phyloP scores from a whole-genome alignment of 208 protist species.

The Leptomonas seymouri region DNA sequence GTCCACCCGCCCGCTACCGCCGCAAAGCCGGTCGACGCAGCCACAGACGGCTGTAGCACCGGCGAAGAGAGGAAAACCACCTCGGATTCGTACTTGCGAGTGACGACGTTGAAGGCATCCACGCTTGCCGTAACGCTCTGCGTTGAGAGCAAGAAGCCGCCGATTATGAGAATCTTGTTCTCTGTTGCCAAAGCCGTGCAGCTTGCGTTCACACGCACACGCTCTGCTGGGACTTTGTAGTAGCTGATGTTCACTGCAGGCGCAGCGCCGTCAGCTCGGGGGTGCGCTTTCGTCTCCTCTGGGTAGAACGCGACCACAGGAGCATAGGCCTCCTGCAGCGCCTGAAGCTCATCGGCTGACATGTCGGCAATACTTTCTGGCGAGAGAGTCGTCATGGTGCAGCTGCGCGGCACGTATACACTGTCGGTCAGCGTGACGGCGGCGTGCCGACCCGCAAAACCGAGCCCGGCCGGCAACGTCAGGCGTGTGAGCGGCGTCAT shows the following conservation, averaged over 20 bases:
- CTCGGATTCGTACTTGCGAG: conserved; percentile 34
- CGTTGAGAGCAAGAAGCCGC: conserved; percentile 30
- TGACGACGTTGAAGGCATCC: conserved; percentile 41
- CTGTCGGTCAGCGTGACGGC: conserved; percentile 37
- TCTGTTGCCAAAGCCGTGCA: conserved; percentile 27
- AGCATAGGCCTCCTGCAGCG: conserved; percentile 20
- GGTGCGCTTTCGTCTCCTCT: conserved; percentile 7
- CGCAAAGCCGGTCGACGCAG: conserved; percentile 35
- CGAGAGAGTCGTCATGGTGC: conserved; percentile 30
- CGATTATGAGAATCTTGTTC: conserved; percentile 34
- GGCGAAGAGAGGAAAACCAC: conserved; percentile 19
- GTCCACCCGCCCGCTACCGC: conserved; percentile 36
- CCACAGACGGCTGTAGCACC: conserved; percentile 35
- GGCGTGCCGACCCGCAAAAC: conserved; percentile 34
- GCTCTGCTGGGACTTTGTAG: conserved; percentile 24
- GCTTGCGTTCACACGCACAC: conserved; percentile 37
- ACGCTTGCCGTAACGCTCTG: conserved; percentile 34
- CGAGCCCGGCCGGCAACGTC: conserved; percentile 19
- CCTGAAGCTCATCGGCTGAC: background rate
- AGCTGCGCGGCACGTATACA: conserved; percentile 38
- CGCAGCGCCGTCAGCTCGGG: background rate
- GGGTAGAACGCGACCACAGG: conserved; percentile 29
- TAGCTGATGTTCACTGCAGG: conserved; percentile 25
- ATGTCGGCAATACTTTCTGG: conserved; percentile 11
- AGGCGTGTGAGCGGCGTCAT: conserved; percentile 10